These are phyloP conservation scores for Picochlorum sp. DNA, from an alignment of 139 green algal genomes.

Conservation along the genomic window DNA sequence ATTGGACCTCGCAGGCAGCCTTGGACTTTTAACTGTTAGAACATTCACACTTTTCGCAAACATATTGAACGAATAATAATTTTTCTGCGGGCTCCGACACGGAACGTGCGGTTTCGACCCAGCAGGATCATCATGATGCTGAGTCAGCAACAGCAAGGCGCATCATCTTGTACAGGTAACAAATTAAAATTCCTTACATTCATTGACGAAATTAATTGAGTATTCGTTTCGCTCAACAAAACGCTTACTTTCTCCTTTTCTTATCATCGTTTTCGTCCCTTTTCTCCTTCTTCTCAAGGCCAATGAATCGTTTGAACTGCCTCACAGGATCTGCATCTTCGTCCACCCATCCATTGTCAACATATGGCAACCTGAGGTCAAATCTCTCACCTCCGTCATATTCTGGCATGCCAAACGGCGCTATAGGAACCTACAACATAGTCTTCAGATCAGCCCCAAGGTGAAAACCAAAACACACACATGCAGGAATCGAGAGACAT, in stretches of 20 bases:
- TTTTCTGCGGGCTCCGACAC: too few species aligned
- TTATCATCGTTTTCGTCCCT: constrained; percentile 4
- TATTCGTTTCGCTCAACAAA: background rate
- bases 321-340: constrained; percentile 23
- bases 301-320: constrained; percentile 27
- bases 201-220: background rate
- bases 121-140: background rate
- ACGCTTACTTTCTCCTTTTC: constrained; percentile 9
- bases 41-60: too few species aligned
- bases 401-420: constrained; percentile 32
- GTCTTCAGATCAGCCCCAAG: background rate
- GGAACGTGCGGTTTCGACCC: too few species aligned
- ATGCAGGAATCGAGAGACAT: too few species aligned
- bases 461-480: background rate
- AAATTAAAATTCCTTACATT: background rate
- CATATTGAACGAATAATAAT: too few species aligned
- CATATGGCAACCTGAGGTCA: constrained; percentile 37
- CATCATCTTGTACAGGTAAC: background rate
- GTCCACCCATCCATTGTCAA: constrained; percentile 38
- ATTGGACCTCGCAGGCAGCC: background rate
- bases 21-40: background rate
- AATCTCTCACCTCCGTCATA: constrained; percentile 53
- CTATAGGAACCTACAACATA: constrained; percentile 18
- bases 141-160: background rate
- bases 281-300: constrained; percentile 34